Conservation (phyloP, 129 eudicot genomes). For the Flaveria brownii region DNA sequence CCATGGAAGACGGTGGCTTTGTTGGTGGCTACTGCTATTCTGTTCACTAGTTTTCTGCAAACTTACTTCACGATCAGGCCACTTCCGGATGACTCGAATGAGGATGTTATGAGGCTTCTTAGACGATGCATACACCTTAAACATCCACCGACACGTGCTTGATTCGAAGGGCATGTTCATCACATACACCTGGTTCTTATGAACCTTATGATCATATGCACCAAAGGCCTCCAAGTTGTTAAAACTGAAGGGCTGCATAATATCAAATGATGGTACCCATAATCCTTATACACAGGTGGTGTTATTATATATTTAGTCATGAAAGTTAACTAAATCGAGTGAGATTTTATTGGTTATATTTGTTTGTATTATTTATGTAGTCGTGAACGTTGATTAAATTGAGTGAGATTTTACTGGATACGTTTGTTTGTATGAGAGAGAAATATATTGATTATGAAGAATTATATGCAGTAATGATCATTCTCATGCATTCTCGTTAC, state of each 20-base stretch:
- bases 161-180: no score
- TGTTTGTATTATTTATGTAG: slow-evolving; percentile 15
- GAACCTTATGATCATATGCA: slow-evolving; percentile 9
- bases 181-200: not conserved
- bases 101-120: slow-evolving; percentile 21
- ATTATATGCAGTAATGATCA: no score
- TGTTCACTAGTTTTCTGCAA: slow-evolving; percentile 37
- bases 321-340: not conserved
- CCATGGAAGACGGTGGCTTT: slow-evolving; percentile 54
- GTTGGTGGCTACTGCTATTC: slow-evolving; percentile 39
- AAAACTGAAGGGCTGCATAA: no score
- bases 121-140: slow-evolving; percentile 18
- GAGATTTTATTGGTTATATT: no score
- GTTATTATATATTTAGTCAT: slow-evolving; percentile 21
- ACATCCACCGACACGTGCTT: not conserved
- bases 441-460: no score
- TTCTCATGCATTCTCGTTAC: no score
- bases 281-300: slow-evolving; percentile 17
- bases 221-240: no score
- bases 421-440: no score
- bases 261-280: not conserved
- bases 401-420: no score
- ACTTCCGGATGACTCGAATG: slow-evolving; percentile 24
- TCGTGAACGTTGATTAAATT: slow-evolving; percentile 5
- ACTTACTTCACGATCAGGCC: slow-evolving; percentile 36